phyloP scores from a whole-genome alignment of 768 basidiomycete genomes.

The Lactifluus piperatus region DNA sequence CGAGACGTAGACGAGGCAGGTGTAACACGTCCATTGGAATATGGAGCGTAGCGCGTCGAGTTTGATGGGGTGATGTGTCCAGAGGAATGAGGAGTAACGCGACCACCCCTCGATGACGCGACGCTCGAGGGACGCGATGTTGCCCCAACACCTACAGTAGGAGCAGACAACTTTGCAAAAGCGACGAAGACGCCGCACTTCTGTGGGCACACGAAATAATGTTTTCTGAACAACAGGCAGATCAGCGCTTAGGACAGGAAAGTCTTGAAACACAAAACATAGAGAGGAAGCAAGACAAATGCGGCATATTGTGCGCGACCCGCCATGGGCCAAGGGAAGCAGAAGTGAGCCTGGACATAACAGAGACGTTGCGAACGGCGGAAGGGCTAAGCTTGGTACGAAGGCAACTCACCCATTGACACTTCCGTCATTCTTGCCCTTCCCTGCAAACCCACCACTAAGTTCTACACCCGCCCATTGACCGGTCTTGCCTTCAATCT shows the following conservation, averaged over 20 bases:
- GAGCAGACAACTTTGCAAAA: constrained; percentile 67
- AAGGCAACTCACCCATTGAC: constrained; percentile 67
- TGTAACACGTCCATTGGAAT: constrained; percentile 38
- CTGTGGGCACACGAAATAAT: constrained; percentile 77
- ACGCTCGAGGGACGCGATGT: constrained; percentile 65
- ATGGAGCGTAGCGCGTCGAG: constrained; percentile 43
- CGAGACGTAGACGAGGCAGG: constrained; percentile 26
- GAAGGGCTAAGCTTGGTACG: constrained; percentile 2
- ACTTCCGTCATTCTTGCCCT: constrained; percentile 92
- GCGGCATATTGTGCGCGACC: background rate
- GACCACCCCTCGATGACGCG: constrained; percentile 55
- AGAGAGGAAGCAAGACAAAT: background rate
- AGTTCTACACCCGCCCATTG: constrained; percentile 94
- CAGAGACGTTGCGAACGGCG: background rate
- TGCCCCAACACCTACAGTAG: constrained; percentile 53
- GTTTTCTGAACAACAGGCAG: constrained; percentile 9
- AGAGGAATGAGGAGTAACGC: constrained; percentile 34
- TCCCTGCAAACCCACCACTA: constrained; percentile 73
- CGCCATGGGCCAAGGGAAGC: background rate
- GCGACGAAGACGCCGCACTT: constrained; percentile 90
- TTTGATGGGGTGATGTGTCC: constrained; percentile 23
- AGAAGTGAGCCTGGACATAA: background rate
- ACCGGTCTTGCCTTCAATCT: constrained; percentile 83
- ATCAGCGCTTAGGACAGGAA: background rate
- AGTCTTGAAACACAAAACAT: background rate